Conservation (phyloP, 1,284 basidiomycete genomes). For the Coniophora puteana region DNA sequence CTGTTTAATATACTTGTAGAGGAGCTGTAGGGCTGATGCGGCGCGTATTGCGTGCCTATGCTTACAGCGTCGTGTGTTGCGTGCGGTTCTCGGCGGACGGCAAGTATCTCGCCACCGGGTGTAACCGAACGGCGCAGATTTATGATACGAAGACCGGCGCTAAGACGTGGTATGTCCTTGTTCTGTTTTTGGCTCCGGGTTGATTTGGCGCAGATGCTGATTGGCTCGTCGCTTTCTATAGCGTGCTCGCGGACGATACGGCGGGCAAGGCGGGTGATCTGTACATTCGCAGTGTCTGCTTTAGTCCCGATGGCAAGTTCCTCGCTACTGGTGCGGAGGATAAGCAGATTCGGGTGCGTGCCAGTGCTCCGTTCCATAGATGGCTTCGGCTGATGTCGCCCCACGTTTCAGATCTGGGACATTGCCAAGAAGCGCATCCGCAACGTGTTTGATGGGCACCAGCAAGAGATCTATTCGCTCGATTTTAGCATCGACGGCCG, state of each 20-base stretch:
- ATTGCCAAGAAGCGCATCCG: conserved; percentile 71
- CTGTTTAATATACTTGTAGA: background rate
- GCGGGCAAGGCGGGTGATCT: conserved; percentile 68
- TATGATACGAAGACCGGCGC: conserved; percentile 71
- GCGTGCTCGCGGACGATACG: conserved; percentile 66
- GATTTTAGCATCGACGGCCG: conserved; percentile 83
- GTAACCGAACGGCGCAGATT: conserved; percentile 74
- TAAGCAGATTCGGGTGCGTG: conserved; percentile 71
- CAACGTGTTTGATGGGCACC: conserved; percentile 79
- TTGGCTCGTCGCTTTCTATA: conserved; percentile 27
- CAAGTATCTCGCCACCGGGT: conserved; percentile 74
- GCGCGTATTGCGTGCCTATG: conserved; percentile 1
- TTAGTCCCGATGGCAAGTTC: conserved; percentile 78
- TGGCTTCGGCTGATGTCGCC: conserved; percentile 7
- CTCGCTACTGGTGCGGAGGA: conserved; percentile 86
- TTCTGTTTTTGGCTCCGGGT: background rate
- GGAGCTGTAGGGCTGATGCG: too few species aligned
- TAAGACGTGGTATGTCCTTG: conserved; percentile 50
- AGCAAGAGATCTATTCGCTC: conserved; percentile 89
- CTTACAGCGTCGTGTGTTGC: conserved; percentile 70
- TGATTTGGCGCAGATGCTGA: conserved; percentile 1
- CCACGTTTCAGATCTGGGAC: conserved; percentile 82
- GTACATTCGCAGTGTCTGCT: conserved; percentile 83
- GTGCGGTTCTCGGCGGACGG: conserved; percentile 83
- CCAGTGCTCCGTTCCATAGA: conserved; percentile 3